Evolutionary conservation across 2,329 filamentous ascomycete species (phyloP), one percentile per base, ranked within the genome.

Genomic region (Alternaria burnsii): DNA sequence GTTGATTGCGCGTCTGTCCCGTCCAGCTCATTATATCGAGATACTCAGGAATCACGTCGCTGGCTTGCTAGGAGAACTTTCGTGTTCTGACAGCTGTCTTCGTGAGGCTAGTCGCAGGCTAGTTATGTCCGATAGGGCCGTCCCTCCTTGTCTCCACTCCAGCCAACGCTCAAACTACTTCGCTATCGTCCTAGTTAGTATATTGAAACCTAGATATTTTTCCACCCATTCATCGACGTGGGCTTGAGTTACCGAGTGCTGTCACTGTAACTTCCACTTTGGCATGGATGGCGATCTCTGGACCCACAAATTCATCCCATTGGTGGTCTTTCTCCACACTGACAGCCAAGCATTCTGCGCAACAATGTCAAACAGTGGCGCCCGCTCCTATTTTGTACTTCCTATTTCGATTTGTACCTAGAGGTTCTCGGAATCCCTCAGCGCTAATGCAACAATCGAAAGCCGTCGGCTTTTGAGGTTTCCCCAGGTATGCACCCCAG

Each of bases 311-410:
- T 63, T 66, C 48, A 44, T 68, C 65, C 63, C 50, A 71, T 72
- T 72, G 68, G 70, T 69, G 68, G 69, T 65, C 60, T 59, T 67
- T 67, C 38, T 56, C 38, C 36, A 16, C 28, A 46, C 48, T 10
- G 40, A 56, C 55, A 30, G 67, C 69, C 67, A 71, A 70, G 67
- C 38, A 56, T 59, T 50, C 44, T 63, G 56, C 55, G 43, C 59
- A 57, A 43, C 52, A 26, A 46, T 53, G 54, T 61, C 52, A 65
- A 67, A 67, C 62, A 59, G 53, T 63, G 55, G 61, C 65, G 63
- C 34, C 41, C 43, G 50, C 61, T 58, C 52, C 55, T 56, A 66
- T 58, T 67, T 68, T 69, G 55, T 54, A 58, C 40, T 42, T 30
- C 56, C 50, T 59, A 34, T 16, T 58, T 57, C 44, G 56, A 42